Evolutionary conservation across 257 asterid species (phyloP), one percentile per base, ranked within the genome.

Genomic region (Euphrasia confusa): DNA sequence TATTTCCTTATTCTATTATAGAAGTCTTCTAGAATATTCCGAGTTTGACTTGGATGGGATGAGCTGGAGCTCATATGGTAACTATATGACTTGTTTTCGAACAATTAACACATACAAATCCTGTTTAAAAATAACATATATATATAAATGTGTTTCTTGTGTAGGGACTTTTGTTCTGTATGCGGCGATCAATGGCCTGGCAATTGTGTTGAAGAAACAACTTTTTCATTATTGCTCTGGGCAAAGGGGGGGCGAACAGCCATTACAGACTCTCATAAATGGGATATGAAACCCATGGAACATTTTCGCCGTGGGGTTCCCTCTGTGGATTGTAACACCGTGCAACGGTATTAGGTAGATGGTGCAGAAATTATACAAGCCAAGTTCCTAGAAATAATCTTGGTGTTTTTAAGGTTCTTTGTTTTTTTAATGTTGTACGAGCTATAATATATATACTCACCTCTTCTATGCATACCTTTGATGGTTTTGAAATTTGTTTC

Each of bases 1-100:
- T n/a, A n/a, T n/a, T n/a, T n/a, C n/a, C n/a, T n/a, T n/a, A n/a
- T n/a, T n/a, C n/a, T n/a, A n/a, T n/a, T n/a, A n/a, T n/a, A n/a
- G n/a, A n/a, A n/a, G n/a, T n/a, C n/a, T n/a, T n/a, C n/a, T n/a
- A n/a, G n/a, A n/a, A n/a, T n/a, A n/a, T n/a, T n/a, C n/a, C n/a
- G n/a, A n/a, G n/a, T n/a, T n/a, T n/a, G n/a, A n/a, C n/a, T n/a
- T n/a, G n/a, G n/a, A n/a, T n/a, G n/a, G n/a, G n/a, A 89, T 89
- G 96, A 71, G 64, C 67, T 92, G 99, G 99, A 84, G 86, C 74
- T 80, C 97, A 66, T 79, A 69, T 5, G 99, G 97, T 84, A 77
- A 65, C 42, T 10, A 32, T 24, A 21, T 21, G 24, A 48, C 9
- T 48, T 45, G 7, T 18, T 5, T 53, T 18, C 33, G 4, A 53